Conservation (phyloP, 83 land plant genomes). For the Picea mariana region DNA sequence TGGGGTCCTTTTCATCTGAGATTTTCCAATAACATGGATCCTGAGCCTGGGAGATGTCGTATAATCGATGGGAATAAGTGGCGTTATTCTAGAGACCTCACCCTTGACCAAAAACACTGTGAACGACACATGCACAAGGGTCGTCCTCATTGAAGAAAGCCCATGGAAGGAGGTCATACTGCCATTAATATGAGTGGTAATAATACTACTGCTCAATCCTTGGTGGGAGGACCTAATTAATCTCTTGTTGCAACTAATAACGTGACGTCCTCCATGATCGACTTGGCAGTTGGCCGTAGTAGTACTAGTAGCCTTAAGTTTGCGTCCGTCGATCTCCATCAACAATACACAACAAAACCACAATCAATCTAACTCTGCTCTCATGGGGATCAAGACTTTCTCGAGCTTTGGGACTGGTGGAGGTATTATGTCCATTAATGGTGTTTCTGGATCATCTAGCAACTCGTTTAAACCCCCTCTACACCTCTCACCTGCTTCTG, state of each 20-base stretch:
- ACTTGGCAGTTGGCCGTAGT: background rate
- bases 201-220: background rate
- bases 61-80: constrained; percentile 83
- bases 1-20: constrained; percentile 71
- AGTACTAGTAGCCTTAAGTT: background rate
- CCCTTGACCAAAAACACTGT: constrained; percentile 69
- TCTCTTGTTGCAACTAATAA: background rate
- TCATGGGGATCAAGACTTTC: too few species aligned
- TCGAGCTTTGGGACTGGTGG: background rate
- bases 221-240: background rate
- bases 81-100: constrained; percentile 77
- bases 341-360: background rate
- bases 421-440: background rate
- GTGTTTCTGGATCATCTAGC: background rate
- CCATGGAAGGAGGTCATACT: constrained; percentile 70
- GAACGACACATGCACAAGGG: constrained; percentile 80
- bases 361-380: too few species aligned
- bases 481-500: background rate
- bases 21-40: constrained; percentile 49
- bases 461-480: background rate
- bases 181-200: constrained; percentile 11
- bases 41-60: constrained; percentile 76
- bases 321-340: background rate
- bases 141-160: constrained; percentile 89
- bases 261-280: background rate